phyloP scores from a whole-genome alignment of 2,329 filamentous ascomycete genomes.

The Penicillium sp. region DNA sequence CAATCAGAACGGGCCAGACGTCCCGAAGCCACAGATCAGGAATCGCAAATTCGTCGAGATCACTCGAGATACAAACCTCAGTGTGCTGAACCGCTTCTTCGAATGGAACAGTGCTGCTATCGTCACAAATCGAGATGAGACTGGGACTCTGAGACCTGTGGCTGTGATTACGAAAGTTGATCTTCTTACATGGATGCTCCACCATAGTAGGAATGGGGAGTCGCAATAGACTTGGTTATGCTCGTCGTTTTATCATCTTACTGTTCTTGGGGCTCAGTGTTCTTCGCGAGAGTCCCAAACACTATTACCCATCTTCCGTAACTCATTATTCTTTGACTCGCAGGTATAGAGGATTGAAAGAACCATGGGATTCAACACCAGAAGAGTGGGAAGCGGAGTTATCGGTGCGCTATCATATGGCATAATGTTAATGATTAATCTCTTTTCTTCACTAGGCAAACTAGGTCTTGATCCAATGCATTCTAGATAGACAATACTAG shows the following conservation, averaged over 20 bases:
- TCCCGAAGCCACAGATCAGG: conserved; percentile 52
- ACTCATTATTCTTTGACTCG: neutral
- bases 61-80: conserved; percentile 84
- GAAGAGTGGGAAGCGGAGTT: neutral
- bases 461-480: neutral
- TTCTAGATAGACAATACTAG: neutral
- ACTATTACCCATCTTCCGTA: too few species aligned
- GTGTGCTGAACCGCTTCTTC: conserved; percentile 86
- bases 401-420: neutral
- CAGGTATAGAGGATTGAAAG: neutral
- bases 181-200: conserved; percentile 88
- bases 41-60: conserved; percentile 86
- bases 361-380: neutral
- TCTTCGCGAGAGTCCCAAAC: too few species aligned
- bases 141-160: conserved; percentile 72
- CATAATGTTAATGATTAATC: neutral
- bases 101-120: conserved; percentile 98
- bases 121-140: conserved; percentile 76
- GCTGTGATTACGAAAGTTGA: conserved; percentile 98
- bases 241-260: neutral
- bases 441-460: neutral
- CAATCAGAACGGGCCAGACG: conserved; percentile 19
- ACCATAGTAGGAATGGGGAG: conserved; percentile 51
- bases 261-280: too few species aligned
- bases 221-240: conserved; percentile 6